These are phyloP conservation scores for Fusarium continuum DNA, from an alignment of 2,329 filamentous ascomycete species.

Conservation along the genomic window DNA sequence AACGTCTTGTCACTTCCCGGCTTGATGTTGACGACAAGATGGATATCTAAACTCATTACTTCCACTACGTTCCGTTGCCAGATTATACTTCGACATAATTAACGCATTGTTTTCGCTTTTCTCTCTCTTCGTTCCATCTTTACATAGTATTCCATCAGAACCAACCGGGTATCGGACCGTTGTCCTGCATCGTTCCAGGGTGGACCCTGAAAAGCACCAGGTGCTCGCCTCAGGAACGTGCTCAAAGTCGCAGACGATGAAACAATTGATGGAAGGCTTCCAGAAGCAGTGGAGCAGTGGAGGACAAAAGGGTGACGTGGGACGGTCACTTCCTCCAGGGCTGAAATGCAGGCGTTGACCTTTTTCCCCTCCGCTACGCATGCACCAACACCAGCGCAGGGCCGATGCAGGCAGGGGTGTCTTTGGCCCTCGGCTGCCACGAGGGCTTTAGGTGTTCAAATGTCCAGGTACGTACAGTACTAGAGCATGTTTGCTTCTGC, in stretches of 20 bases:
- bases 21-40: neutral
- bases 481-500: conserved; percentile 42
- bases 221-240: conserved; percentile 22
- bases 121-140: conserved; percentile 15
- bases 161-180: conserved; percentile 35
- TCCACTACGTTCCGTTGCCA: neutral
- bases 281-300: conserved; percentile 41
- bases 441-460: conserved; percentile 35
- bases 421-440: conserved; percentile 43
- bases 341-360: conserved; percentile 32
- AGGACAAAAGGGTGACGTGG: conserved; percentile 23
- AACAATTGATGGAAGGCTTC: conserved; percentile 44
- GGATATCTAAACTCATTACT: neutral
- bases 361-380: conserved; percentile 12
- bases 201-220: conserved; percentile 26
- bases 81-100: neutral
- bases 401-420: conserved; percentile 40
- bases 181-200: conserved; percentile 27
- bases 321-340: conserved; percentile 28
- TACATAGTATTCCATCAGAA: conserved; percentile 17
- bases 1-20: no score
- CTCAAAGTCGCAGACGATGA: conserved; percentile 39
- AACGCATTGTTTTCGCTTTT: conserved; percentile 1
- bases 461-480: conserved; percentile 28
- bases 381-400: conserved; percentile 13